A percentile compares a stretch with the other conserved stretches of the same genome.
Conservation (phyloP, 768 basidiomycete genomes). For the Pleurotus cornucopiae region DNA sequence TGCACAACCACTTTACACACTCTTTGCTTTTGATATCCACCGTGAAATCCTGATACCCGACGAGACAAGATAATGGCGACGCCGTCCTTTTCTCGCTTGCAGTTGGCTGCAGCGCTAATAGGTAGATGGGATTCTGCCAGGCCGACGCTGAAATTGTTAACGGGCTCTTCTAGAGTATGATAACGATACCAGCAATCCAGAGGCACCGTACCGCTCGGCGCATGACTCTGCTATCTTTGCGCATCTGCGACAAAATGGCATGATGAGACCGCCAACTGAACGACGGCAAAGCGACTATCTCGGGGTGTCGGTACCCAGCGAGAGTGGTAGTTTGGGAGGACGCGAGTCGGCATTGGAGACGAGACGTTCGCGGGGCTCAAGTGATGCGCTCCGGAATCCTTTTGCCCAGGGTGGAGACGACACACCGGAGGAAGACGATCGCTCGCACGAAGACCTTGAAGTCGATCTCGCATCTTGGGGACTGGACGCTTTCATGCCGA, state of each 20-base stretch:
- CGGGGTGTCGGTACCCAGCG: conserved; percentile 63
- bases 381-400: conserved; percentile 67
- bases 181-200: conserved; percentile 73
- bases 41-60: background rate
- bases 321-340: conserved; percentile 42
- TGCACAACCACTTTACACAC: background rate
- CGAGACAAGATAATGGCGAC: conserved; percentile 16
- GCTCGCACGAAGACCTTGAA: conserved; percentile 55
- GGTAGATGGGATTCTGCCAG: conserved; percentile 37
- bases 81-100: conserved; percentile 72
- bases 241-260: conserved; percentile 60
- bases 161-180: conserved; percentile 66
- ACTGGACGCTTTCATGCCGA: conserved; percentile 69
- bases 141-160: no score
- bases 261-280: conserved; percentile 36
- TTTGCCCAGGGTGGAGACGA: conserved; percentile 55
- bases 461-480: conserved; percentile 86
- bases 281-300: conserved; percentile 64
- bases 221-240: conserved; percentile 85
- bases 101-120: conserved; percentile 81
- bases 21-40: background rate
- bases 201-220: conserved; percentile 57
- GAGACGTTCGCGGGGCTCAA: conserved; percentile 50
- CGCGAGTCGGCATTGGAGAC: conserved; percentile 45
- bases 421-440: conserved; percentile 48